These are phyloP conservation scores for Carex littledalei DNA, from an alignment of 176 grass and related monocot species.

Conservation along the genomic window DNA sequence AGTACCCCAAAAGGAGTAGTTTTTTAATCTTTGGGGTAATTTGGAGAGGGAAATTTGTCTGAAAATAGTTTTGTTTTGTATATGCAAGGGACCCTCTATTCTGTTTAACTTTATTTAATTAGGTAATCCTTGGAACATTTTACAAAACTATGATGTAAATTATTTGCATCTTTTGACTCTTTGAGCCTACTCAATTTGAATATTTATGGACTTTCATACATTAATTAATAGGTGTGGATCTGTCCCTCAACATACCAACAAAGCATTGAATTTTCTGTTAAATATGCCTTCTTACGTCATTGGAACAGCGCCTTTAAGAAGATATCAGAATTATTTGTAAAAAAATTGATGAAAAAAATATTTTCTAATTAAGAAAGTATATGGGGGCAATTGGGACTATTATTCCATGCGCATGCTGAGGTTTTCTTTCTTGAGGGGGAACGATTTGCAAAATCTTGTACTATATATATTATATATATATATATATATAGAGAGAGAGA, in stretches of 20 bases:
- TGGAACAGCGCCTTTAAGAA: neutral
- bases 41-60: neutral
- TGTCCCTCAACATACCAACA: neutral
- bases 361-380: neutral
- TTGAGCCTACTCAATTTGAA: neutral
- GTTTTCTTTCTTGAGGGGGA: neutral
- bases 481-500: no score
- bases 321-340: neutral
- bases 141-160: neutral
- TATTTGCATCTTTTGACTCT: neutral
- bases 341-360: neutral
- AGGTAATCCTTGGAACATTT: neutral
- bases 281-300: neutral
- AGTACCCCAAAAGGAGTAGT: neutral
- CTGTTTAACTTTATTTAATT: neutral
- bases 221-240: neutral
- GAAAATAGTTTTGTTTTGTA: neutral
- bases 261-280: neutral
- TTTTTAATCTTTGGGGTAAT: neutral
- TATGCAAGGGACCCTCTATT: neutral
- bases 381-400: neutral
- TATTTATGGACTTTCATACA: neutral
- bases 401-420: neutral
- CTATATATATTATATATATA: no score
- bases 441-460: neutral